Percentiles rank a stretch among this genome's conserved stretches.
Conservation (phyloP, 495 filamentous ascomycete species). For the Penicillium fimorum region DNA sequence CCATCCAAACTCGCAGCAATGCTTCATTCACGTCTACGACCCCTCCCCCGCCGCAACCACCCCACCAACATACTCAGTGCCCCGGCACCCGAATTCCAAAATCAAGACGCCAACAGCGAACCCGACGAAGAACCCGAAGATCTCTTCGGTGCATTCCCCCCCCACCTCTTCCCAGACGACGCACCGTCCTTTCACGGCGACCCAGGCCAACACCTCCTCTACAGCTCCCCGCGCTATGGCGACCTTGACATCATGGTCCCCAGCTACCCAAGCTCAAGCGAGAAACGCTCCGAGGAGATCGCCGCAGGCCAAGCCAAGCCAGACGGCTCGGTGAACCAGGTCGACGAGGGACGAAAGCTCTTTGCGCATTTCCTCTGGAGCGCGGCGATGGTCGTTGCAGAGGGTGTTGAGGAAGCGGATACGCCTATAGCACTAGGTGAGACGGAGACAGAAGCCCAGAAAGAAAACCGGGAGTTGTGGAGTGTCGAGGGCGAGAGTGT, state of each 20-base stretch:
- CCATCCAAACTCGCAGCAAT: constrained; percentile 14
- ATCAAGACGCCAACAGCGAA: constrained; percentile 9
- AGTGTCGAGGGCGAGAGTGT: constrained; percentile 51
- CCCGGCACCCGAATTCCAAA: constrained; percentile 19
- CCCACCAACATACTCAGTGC: constrained; percentile 9
- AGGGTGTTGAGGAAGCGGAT: constrained; percentile 56
- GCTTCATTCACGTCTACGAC: constrained; percentile 35
- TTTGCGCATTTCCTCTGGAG: constrained; percentile 91
- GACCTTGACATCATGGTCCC: constrained; percentile 47
- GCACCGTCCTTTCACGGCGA: constrained; percentile 73
- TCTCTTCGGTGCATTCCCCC: constrained; percentile 59
- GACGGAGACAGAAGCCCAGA: constrained; percentile 2
- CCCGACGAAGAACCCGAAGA: constrained; percentile 54
- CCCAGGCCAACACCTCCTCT: constrained; percentile 61
- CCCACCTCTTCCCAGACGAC: constrained; percentile 75
- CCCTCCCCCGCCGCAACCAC: constrained; percentile 29
- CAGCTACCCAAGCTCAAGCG: constrained; percentile 34
- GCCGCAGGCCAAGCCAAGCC: constrained; percentile 18
- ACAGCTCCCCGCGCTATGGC: constrained; percentile 60
- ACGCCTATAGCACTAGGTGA: neutral
- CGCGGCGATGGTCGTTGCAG: constrained; percentile 68
- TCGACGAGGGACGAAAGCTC: constrained; percentile 57
- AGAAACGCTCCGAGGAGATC: constrained; percentile 21
- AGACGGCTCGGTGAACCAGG: constrained; percentile 25
- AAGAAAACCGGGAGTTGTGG: constrained; percentile 39